Base-by-base conservation (phyloP, 805 yeast species). In the Candida sonorensis region DNA sequence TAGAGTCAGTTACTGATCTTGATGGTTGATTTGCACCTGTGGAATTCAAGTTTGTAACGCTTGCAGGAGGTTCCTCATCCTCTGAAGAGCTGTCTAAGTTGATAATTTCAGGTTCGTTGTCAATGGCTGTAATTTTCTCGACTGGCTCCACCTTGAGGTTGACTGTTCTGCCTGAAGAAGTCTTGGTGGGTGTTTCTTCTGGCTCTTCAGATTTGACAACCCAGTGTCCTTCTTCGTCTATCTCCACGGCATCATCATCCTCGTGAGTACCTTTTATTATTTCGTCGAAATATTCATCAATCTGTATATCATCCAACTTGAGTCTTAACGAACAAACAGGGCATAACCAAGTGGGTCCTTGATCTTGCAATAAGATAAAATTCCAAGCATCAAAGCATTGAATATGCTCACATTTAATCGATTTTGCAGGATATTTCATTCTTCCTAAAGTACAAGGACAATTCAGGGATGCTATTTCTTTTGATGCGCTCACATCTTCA, bases 381-480 rank as follows among this genome's bases (percentile, higher is more conserved):
- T 83, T 73, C 22, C 67, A 54, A 0, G 84, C 88, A 57, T 92
- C 98, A 53, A 88, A 85, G 51, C 97, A 88, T 47, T 83, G 90
- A 11, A 86, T 59, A 57, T 92, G 98, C 22, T 69, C 61, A 58
- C 98, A 92, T 29, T 57, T 62, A 1, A 67, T 58, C 1, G 94
- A 75, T 42, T 85, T 72, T 1, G 77, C 73, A 0, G 98, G 97
- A 32, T 69, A 55, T 34, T 64, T 61, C 69, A 92, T 80, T 35
- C 83, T 67, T 7, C 74, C 66, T 48, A 73, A 79, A 2, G 92
- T 74, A 5, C 88, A 64, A 0, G 96, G 97, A 51, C 95, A 88
- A 41, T 72, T 74, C 36, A 92, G 61, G 12, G 86, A 68, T 31
- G 85, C 61, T 1, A 74, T 66, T 12, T 84, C 75, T 17, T 48